Conservation (phyloP, 352 stramenopile species). For the Phytopythium mirpurense region DNA sequence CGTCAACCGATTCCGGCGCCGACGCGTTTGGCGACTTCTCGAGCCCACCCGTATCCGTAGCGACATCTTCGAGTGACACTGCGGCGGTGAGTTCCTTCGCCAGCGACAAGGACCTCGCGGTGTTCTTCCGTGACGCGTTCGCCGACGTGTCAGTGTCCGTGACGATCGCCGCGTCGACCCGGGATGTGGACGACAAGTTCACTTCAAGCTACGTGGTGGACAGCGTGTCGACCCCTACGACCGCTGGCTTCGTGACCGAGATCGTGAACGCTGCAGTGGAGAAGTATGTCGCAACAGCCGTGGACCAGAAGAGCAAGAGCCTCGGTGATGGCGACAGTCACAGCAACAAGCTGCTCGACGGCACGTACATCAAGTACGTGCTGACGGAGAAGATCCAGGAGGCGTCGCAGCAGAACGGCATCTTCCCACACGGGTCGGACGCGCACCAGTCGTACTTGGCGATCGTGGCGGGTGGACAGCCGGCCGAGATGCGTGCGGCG, state of each 20-base stretch:
- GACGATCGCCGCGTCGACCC: not conserved
- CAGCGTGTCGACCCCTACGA: not conserved
- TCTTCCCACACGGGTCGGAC: constrained; percentile 67
- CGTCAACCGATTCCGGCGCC: not conserved
- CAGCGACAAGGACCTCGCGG: not conserved
- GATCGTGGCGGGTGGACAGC: constrained; percentile 39
- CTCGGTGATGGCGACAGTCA: not conserved
- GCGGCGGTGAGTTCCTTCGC: not conserved
- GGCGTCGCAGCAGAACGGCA: constrained; percentile 53
- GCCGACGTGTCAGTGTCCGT: constrained; percentile 5
- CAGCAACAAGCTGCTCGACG: constrained; percentile 1
- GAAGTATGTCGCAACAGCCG: not conserved
- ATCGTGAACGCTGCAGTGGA: constrained; percentile 2
- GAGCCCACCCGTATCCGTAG: not conserved
- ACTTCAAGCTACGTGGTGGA: not conserved
- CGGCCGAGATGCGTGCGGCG: constrained; percentile 48
- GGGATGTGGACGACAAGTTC: not conserved
- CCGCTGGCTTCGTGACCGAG: not conserved
- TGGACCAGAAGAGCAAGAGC: not conserved
- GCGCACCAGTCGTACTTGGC: constrained; percentile 46
- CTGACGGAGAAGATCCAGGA: constrained; percentile 73
- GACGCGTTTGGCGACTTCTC: constrained; percentile 30
- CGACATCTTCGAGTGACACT: not conserved
- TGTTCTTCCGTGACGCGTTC: constrained; percentile 4
- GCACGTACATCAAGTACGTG: constrained; percentile 72